Evolutionary conservation across 257 asterid species (phyloP).

Genomic region (Haberlea rhodopensis): DNA sequence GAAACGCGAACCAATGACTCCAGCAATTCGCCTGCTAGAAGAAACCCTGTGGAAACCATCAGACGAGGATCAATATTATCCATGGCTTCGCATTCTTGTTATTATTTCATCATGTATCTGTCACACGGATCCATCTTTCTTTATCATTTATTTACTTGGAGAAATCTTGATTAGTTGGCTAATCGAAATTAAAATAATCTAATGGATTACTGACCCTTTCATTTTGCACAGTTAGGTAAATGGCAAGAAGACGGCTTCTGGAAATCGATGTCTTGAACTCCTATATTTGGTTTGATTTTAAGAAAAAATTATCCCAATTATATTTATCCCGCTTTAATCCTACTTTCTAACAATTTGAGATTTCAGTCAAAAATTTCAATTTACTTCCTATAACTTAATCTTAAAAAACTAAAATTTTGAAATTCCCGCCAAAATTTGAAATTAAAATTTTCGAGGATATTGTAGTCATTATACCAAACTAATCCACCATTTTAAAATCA

Average conservation of each 20-base stretch:
- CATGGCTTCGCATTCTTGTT: slow-evolving; percentile 38
- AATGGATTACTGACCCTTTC: slow-evolving; percentile 28
- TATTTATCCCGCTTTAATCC: too few relatives aligned
- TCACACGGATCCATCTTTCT: slow-evolving; percentile 24
- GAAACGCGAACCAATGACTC: slow-evolving; percentile 60
- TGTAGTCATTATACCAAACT: too few relatives aligned
- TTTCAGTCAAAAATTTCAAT: too few relatives aligned
- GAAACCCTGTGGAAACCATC: slow-evolving; percentile 58
- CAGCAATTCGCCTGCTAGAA: slow-evolving; percentile 49
- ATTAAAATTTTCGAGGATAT: too few relatives aligned
- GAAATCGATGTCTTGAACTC: slow-evolving; percentile 37
- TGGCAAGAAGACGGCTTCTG: slow-evolving; percentile 29
- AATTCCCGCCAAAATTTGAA: too few relatives aligned
- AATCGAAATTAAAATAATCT: slow-evolving; percentile 28
- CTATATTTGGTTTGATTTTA: too few relatives aligned
- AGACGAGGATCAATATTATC: slow-evolving; percentile 39
- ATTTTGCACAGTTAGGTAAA: slow-evolving; percentile 46
- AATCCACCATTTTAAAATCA: too few relatives aligned
- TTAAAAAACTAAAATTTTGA: too few relatives aligned
- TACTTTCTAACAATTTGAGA: too few relatives aligned
- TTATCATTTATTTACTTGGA: slow-evolving; percentile 16
- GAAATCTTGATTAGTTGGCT: slow-evolving; percentile 31
- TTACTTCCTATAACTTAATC: too few relatives aligned
- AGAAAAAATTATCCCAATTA: too few relatives aligned
- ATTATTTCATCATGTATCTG: slow-evolving; percentile 13